Evolutionary conservation across 2,329 filamentous ascomycete genomes (phyloP).

Genomic region (Talaromyces pinophilus): DNA sequence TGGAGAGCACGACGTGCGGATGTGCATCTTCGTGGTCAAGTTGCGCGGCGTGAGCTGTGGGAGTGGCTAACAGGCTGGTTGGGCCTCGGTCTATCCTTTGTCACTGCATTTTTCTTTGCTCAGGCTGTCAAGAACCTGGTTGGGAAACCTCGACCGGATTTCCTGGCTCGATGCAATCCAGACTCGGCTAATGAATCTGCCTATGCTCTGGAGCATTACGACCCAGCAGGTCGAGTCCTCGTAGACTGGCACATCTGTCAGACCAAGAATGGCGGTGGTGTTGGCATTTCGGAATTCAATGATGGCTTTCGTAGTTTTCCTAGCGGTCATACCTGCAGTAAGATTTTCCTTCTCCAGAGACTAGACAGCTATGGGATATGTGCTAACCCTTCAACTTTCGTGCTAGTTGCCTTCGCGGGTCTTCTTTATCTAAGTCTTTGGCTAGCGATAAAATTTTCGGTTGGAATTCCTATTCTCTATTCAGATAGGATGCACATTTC

Average conservation of each 20-base stretch:
- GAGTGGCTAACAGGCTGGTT: conserved; percentile 85
- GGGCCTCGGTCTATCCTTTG: conserved; percentile 72
- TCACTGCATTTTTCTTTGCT: conserved; percentile 73
- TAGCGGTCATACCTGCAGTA: conserved; percentile 70
- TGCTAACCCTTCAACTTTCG: neutral
- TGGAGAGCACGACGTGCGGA: conserved; percentile 66
- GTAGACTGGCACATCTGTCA: conserved; percentile 76
- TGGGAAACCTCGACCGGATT: conserved; percentile 64
- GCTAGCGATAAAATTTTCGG: neutral
- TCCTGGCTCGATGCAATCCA: conserved; percentile 73
- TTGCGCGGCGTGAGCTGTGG: conserved; percentile 84
- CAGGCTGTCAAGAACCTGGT: conserved; percentile 78
- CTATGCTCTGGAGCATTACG: conserved; percentile 59
- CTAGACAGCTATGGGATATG: neutral
- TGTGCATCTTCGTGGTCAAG: conserved; percentile 59
- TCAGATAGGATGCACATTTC: neutral
- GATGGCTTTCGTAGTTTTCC: conserved; percentile 87
- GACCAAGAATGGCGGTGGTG: conserved; percentile 54
- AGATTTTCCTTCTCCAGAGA: conserved; percentile 27
- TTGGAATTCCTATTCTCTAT: neutral
- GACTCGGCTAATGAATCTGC: conserved; percentile 64
- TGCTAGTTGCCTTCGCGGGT: neutral
- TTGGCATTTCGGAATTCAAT: conserved; percentile 44
- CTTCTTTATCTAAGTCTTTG: neutral
- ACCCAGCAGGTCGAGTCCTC: conserved; percentile 62